These are phyloP conservation scores for Candida oleophila DNA, from an alignment of 805 yeast genomes.

Conservation along the genomic window DNA sequence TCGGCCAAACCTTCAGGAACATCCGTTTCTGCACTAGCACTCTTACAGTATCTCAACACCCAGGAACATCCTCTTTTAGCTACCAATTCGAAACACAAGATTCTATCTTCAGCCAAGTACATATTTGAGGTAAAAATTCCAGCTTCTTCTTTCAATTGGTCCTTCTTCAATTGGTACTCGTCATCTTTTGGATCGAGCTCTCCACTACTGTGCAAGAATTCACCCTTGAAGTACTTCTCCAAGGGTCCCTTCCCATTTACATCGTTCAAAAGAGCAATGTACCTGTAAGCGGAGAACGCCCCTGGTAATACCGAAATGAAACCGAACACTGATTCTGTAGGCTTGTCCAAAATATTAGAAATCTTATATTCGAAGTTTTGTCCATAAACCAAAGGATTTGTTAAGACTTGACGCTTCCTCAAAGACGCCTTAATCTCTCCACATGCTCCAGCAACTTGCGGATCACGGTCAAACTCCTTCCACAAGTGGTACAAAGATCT, in stretches of 20 bases:
- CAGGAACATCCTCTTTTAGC: slow-evolving; percentile 57
- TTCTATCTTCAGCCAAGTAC: slow-evolving; percentile 71
- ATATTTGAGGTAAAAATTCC: slow-evolving; percentile 65
- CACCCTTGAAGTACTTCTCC: slow-evolving; percentile 68
- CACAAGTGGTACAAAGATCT: slow-evolving; percentile 58
- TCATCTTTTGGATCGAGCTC: slow-evolving; percentile 60
- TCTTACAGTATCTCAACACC: slow-evolving; percentile 62
- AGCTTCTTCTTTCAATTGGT: slow-evolving; percentile 40
- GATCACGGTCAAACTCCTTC: slow-evolving; percentile 60
- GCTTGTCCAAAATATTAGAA: slow-evolving; percentile 66
- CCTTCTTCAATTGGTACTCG: slow-evolving; percentile 38
- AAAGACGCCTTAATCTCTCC: slow-evolving; percentile 68
- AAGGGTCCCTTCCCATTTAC: slow-evolving; percentile 55
- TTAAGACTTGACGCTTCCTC: slow-evolving; percentile 43
- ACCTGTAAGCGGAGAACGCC: slow-evolving; percentile 66
- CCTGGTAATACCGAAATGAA: slow-evolving; percentile 67
- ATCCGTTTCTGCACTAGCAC: slow-evolving; percentile 66
- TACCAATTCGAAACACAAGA: slow-evolving; percentile 62
- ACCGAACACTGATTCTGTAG: slow-evolving; percentile 64
- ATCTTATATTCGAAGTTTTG: slow-evolving; percentile 69
- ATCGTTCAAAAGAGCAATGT: slow-evolving; percentile 56
- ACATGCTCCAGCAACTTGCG: slow-evolving; percentile 66
- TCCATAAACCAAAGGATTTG: slow-evolving; percentile 63
- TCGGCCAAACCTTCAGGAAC: slow-evolving; percentile 64
- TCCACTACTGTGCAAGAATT: slow-evolving; percentile 53